Percentiles rank a stretch among this genome's conserved stretches.
phyloP scores from a whole-genome alignment of 352 stramenopile species.

The Elongisporangium prolatum region DNA sequence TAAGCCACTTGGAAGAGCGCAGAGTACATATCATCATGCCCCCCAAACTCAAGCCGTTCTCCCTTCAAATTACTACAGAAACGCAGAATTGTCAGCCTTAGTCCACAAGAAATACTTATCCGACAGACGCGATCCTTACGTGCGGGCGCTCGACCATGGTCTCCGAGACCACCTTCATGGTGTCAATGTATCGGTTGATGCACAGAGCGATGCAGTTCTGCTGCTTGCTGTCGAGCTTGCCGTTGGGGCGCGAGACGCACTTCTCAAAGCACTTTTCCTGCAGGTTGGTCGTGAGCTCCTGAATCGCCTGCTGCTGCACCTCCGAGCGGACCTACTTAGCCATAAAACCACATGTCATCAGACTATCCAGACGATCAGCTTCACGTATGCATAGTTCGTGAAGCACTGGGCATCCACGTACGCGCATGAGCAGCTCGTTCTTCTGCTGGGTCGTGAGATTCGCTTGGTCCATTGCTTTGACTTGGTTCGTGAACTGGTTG shows the following conservation, averaged over 20 bases:
- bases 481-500: conserved; percentile 11
- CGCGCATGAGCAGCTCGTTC: conserved; percentile 78
- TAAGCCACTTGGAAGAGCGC: background rate
- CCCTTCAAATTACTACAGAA: background rate
- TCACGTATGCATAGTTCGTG: background rate
- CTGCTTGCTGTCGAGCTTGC: conserved; percentile 88
- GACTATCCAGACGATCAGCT: conserved; percentile 3
- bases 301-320: conserved; percentile 76
- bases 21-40: background rate
- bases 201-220: conserved; percentile 87
- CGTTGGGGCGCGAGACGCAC: conserved; percentile 74
- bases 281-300: conserved; percentile 83
- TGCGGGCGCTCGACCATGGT: conserved; percentile 70
- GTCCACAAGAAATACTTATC: background rate
- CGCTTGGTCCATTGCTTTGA: conserved; percentile 55
- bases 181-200: conserved; percentile 90
- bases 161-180: conserved; percentile 87
- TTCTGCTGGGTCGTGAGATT: conserved; percentile 82
- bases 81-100: background rate
- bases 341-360: conserved; percentile 4
- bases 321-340: conserved; percentile 65
- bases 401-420: conserved; percentile 18
- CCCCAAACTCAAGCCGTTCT: background rate
- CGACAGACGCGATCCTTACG: conserved; percentile 14
- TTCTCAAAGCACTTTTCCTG: conserved; percentile 91